Evolutionary conservation across 208 protist species (phyloP).

Genomic region (Balamuthia mandrillaris): DNA sequence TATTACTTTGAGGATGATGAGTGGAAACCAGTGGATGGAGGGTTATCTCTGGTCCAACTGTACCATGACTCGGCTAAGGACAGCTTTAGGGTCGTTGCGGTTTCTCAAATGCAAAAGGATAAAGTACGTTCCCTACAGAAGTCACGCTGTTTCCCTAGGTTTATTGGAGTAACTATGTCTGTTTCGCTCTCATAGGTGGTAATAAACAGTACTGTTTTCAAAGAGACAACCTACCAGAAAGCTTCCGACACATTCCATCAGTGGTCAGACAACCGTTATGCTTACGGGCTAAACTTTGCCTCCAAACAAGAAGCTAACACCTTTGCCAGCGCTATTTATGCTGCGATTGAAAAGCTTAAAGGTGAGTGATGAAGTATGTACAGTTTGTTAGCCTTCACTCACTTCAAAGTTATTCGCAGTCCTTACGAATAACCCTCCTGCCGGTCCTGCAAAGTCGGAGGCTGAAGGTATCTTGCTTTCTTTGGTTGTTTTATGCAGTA

Average conservation of each 20-base stretch:
- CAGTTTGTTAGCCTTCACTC: no score
- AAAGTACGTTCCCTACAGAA: not conserved
- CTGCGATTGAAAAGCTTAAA: slow-evolving; percentile 2
- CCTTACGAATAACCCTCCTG: no score
- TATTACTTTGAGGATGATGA: slow-evolving; percentile 17
- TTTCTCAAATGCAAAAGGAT: not conserved
- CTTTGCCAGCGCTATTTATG: not conserved
- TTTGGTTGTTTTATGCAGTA: no score
- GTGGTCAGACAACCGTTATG: not conserved
- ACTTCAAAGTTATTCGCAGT: no score
- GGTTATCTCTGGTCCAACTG: not conserved
- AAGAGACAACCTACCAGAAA: slow-evolving; percentile 31
- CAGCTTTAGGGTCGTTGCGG: not conserved
- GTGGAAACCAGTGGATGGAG: slow-evolving; percentile 14
- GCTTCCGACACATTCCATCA: slow-evolving; percentile 18
- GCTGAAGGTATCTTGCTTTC: no score
- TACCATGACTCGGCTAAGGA: not conserved
- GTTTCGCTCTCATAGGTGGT: not conserved
- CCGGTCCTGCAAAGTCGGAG: no score
- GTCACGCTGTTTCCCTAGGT: not conserved
- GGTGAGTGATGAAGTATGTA: no score
- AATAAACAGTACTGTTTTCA: not conserved
- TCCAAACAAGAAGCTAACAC: slow-evolving; percentile 15
- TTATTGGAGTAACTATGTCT: not conserved
- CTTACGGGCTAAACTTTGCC: slow-evolving; percentile 27